Conservation (phyloP, 176 grass and related monocot genomes). For the Juncus effusus region DNA sequence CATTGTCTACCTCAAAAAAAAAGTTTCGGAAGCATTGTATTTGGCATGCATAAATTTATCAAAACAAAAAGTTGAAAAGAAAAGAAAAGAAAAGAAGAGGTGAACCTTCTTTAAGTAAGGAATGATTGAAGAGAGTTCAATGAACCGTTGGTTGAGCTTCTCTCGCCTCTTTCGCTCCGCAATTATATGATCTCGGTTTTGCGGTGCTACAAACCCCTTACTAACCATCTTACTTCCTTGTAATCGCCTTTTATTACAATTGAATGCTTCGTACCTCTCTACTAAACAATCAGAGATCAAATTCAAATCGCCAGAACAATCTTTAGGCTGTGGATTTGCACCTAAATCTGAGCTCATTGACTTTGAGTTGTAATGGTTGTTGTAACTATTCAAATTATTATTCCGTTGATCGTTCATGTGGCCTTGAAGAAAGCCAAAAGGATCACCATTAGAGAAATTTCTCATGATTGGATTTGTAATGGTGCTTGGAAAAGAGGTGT, state of each 20-base stretch:
- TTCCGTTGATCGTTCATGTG: not conserved
- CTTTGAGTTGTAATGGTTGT: not conserved
- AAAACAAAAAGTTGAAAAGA: not conserved
- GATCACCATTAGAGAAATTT: not conserved
- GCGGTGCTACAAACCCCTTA: not conserved
- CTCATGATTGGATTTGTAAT: not conserved
- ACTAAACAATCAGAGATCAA: not conserved
- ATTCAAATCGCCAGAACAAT: not conserved
- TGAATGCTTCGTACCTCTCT: not conserved
- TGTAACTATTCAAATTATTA: slow-evolving; percentile 2
- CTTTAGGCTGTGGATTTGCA: not conserved
- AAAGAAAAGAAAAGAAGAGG: not conserved
- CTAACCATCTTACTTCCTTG: not conserved
- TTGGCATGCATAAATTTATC: too few relatives aligned
- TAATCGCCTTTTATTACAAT: not conserved
- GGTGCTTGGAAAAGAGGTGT: not conserved
- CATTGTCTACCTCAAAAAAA: too few relatives aligned
- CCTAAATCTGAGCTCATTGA: not conserved
- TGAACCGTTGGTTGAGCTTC: slow-evolving; percentile 65
- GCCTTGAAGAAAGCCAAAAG: not conserved
- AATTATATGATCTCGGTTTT: slow-evolving; percentile 55
- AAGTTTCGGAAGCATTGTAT: too few relatives aligned
- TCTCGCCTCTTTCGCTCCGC: slow-evolving; percentile 57
- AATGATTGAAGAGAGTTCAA: slow-evolving; percentile 64
- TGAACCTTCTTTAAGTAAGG: slow-evolving; percentile 62